phyloP scores from a whole-genome alignment of 768 basidiomycete species.

The Tylopilus sp. region DNA sequence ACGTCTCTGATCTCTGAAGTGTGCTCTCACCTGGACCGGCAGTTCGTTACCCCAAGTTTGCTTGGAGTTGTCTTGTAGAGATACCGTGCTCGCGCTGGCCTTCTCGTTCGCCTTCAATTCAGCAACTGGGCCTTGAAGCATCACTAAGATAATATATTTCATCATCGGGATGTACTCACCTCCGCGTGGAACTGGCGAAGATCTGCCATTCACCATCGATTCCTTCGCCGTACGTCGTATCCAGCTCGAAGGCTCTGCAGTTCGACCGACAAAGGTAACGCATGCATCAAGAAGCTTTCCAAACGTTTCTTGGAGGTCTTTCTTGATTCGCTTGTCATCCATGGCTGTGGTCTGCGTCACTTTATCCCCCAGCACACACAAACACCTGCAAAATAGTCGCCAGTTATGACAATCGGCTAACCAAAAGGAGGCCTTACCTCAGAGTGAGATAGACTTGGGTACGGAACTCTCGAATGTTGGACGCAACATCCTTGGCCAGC shows the following conservation, averaged over 20 bases:
- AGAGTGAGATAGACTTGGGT: conserved; percentile 68
- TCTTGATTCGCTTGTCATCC: conserved; percentile 83
- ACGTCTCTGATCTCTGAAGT: conserved; percentile 16
- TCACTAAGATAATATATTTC: background rate
- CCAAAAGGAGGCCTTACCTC: conserved; percentile 45
- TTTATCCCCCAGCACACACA: conserved; percentile 78
- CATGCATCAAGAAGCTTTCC: conserved; percentile 81
- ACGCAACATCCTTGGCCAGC: conserved; percentile 75
- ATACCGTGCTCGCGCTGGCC: conserved; percentile 40
- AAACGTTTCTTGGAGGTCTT: conserved; percentile 91
- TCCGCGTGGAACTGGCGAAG: conserved; percentile 60
- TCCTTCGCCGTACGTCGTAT: conserved; percentile 69
- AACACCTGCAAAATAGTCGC: conserved; percentile 47
- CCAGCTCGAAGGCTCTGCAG: conserved; percentile 76
- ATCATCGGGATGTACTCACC: conserved; percentile 34
- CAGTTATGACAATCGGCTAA: conserved; percentile 7
- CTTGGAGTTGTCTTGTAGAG: conserved; percentile 33
- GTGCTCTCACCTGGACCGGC: conserved; percentile 24
- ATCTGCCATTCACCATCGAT: conserved; percentile 61
- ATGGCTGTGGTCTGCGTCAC: conserved; percentile 85
- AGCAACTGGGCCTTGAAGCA: conserved; percentile 9
- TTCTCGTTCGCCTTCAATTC: conserved; percentile 64
- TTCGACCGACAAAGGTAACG: conserved; percentile 68
- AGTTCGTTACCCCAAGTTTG: conserved; percentile 27
- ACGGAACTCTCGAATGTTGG: conserved; percentile 64